Evolutionary conservation across 1,139 yeast genomes (phyloP), one percentile per base, ranked within the genome.

Genomic region (Wickerhamomyces sp.): DNA sequence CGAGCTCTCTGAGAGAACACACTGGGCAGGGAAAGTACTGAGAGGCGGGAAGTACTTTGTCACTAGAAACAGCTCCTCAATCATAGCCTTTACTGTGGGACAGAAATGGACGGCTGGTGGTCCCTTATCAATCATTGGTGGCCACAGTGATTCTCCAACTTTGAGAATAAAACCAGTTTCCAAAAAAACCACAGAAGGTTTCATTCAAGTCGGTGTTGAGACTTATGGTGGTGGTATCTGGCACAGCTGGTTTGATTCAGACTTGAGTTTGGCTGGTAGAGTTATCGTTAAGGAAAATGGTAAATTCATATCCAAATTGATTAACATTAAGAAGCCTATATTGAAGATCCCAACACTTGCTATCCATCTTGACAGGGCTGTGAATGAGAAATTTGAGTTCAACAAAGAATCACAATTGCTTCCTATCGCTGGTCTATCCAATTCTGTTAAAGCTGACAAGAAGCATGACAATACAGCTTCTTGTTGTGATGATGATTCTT

Each of bases 81-180:
- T 92, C 31, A 78, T 90, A 48, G 97, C 96, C 2, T 92, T 92
- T 62, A 78, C 82, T 3, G 78, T 86, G 25, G 96, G 96, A 36
- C 73, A 72, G 13, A 60, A 78, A 41, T 87, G 86, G 77, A 55
- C 34, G 2, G 81, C 87, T n/a, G 95, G 95, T 14, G 80, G 83
- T 51, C 94, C 95, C 16, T 73, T 90, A 44, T 79, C 96, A 7
- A 81, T 92, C 43, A 81, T 89, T 31, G 98, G 97, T 22, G 95
- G 96, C 5, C 97, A 89, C 58, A 88, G 96, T 0, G 98, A 92
- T 60, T 85, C 96, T 9, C 98, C 98, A n/a, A 81, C 88, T 38
- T 70, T 90, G 49, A 72, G 95, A 54, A 78, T 92, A 52, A 92
- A 92, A 65, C 98, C 98, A n/a, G 70, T 84, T 33, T 86, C 96